These are phyloP conservation scores for Pythium phragmiticola DNA, from an alignment of 352 stramenopile species.

Conservation along the genomic window DNA sequence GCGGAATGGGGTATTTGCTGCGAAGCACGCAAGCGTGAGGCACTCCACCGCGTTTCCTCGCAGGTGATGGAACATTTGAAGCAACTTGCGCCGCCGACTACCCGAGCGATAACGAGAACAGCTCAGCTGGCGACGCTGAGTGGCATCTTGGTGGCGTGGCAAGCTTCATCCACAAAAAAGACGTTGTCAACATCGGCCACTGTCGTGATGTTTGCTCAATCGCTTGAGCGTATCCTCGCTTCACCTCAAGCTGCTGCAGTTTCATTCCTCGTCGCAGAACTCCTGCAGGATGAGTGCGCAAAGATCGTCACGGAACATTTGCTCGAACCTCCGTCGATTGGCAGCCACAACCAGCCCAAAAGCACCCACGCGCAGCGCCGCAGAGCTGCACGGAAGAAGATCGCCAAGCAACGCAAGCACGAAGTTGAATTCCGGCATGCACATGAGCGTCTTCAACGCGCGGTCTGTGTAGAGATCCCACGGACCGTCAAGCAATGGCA, in stretches of 20 bases:
- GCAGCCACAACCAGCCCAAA: background rate
- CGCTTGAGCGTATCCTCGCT: slow-evolving; percentile 9
- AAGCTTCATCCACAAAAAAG: background rate
- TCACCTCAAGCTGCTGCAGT: slow-evolving; percentile 56
- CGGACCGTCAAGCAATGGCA: slow-evolving; percentile 31
- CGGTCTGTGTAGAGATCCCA: slow-evolving; percentile 44
- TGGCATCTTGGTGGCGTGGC: slow-evolving; percentile 13
- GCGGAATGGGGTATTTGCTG: slow-evolving; percentile 39
- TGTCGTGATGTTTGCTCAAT: slow-evolving; percentile 15
- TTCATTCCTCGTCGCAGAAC: slow-evolving; percentile 65
- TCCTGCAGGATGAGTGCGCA: slow-evolving; percentile 72
- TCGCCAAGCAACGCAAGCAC: slow-evolving; percentile 58
- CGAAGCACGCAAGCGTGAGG: slow-evolving; percentile 13
- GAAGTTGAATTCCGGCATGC: slow-evolving; percentile 33
- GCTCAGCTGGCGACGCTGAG: slow-evolving; percentile 3
- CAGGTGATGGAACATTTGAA: slow-evolving; percentile 27
- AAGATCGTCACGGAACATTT: slow-evolving; percentile 61
- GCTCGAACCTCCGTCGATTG: background rate
- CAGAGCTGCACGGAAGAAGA: slow-evolving; percentile 63
- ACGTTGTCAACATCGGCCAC: background rate
- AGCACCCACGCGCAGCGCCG: slow-evolving; percentile 41
- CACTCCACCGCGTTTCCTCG: slow-evolving; percentile 9
- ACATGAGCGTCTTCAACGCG: slow-evolving; percentile 43
- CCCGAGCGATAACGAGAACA: slow-evolving; percentile 9
- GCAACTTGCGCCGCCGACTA: slow-evolving; percentile 17